These are phyloP conservation scores for Nakazawaea sp. DNA, from an alignment of 805 yeast species.

Conservation along the genomic window DNA sequence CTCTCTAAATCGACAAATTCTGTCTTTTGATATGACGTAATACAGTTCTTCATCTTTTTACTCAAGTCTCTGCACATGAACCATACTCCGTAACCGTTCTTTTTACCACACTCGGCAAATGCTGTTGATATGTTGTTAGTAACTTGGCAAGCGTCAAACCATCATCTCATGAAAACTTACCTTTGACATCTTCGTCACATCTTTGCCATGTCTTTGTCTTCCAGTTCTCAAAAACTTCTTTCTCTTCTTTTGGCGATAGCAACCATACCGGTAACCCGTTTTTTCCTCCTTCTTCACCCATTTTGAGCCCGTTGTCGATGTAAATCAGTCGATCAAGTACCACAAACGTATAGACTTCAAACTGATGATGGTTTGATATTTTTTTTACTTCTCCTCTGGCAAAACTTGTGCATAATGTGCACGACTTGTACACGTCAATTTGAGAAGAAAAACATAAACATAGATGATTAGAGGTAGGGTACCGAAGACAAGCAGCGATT, in stretches of 20 bases:
- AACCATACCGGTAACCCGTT: constrained; percentile 64
- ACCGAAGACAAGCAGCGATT: no score
- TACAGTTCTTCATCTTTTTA: constrained; percentile 56
- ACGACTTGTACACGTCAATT: no score
- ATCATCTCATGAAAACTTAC: constrained; percentile 22
- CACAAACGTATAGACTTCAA: no score
- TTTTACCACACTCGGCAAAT: constrained; percentile 61
- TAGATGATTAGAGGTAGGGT: no score
- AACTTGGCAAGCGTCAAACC: background rate
- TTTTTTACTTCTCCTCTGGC: no score
- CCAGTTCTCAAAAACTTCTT: constrained; percentile 65
- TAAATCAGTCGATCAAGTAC: no score
- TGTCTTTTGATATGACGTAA: constrained; percentile 50
- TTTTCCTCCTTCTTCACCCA: constrained; percentile 22
- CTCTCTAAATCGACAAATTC: constrained; percentile 65
- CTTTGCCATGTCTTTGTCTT: constrained; percentile 55
- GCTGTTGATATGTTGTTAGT: constrained; percentile 22
- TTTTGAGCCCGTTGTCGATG: no score
- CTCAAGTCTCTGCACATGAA: constrained; percentile 57
- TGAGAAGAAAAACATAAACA: no score
- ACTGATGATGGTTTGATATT: no score
- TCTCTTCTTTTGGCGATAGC: constrained; percentile 70
- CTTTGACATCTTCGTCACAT: constrained; percentile 65
- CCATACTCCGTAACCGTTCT: constrained; percentile 58
- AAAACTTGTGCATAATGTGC: no score